Base-by-base conservation (phyloP, 257 asterid species). In the Solanum sejunctum region DNA sequence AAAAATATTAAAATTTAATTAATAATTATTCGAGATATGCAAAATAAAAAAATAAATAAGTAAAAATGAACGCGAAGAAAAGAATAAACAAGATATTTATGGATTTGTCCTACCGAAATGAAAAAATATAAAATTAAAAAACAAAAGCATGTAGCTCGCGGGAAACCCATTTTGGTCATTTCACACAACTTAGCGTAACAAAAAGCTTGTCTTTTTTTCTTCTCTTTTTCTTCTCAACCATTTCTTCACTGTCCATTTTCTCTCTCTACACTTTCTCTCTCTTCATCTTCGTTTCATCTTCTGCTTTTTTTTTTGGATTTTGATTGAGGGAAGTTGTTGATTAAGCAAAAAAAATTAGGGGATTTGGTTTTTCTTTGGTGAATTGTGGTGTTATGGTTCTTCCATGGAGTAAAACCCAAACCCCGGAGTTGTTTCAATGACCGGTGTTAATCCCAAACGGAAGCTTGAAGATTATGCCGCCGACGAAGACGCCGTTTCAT, bases 391-490 rank as follows among this genome's bases (percentile, higher is more conserved):
- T 82, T 28, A 12, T 45, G 61, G 56, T 21, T 75, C 71, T 21
- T 75, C 71, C 18, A 78, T 83, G 88, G 86, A 61, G 23, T 21
- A 72, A 81, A 47, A 70, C 57, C 67, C 61, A 81, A 47, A 70
- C 57, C 67, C 61, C 81, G 32, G 32, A 75, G 10, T 49, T 66
- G 41, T 32, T 75, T 52, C 64, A 78, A 78, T 78, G 83, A 78
- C 64, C 77, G 78, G 82, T 61, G 32, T 61, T 71, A 41, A 61
- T 78, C 85, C 92, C 17, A 95, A 95, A 89, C 97, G 98, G 54
- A 95, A 94, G 85, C 92, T 92, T 58, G 98, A 95, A 28, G 98
- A 94, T 80, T 91, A 69, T 61, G 86, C 93, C 78, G 92, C 87
- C 86, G 91, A 90, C 61, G 86, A 63, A 23, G 85, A 87, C 21